phyloP scores from a whole-genome alignment of 192 early-diverging fungal genomes.

The Coemansia erecta region DNA sequence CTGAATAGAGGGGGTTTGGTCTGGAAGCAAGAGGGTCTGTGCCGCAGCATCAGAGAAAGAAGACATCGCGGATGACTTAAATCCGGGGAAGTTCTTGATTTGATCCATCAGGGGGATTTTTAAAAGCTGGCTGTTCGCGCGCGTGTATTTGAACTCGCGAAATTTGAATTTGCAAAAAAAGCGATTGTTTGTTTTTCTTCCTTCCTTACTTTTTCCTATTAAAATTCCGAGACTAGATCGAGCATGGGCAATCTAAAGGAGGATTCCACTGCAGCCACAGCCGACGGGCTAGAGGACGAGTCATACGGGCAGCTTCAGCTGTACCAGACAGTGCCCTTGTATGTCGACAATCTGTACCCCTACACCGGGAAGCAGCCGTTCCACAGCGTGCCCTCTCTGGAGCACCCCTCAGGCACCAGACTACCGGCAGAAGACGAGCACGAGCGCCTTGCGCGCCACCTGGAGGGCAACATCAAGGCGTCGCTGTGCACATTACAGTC shows the following conservation, averaged over 20 bases:
- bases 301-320: conserved; percentile 30
- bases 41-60: too few species aligned
- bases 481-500: conserved; percentile 39
- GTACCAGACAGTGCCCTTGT: conserved; percentile 35
- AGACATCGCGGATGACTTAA: too few species aligned
- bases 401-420: background rate
- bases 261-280: background rate
- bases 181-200: conserved; percentile 2
- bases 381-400: conserved; percentile 37
- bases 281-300: background rate
- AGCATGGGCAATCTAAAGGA: background rate
- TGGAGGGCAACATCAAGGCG: conserved; percentile 21
- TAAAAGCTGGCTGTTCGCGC: background rate
- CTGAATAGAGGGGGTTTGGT: conserved; percentile 1
- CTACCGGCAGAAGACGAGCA: background rate
- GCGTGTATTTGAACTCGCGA: background rate
- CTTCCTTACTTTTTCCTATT: background rate
- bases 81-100: background rate
- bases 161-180: too few species aligned
- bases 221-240: background rate
- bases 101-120: background rate
- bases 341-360: conserved; percentile 49
- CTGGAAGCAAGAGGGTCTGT: too few species aligned
- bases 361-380: conserved; percentile 23
- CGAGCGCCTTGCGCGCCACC: conserved; percentile 33